Evolutionary conservation across 2,329 filamentous ascomycete species (phyloP), one percentile per base, ranked within the genome.

Genomic region (Aspergillus hortae): DNA sequence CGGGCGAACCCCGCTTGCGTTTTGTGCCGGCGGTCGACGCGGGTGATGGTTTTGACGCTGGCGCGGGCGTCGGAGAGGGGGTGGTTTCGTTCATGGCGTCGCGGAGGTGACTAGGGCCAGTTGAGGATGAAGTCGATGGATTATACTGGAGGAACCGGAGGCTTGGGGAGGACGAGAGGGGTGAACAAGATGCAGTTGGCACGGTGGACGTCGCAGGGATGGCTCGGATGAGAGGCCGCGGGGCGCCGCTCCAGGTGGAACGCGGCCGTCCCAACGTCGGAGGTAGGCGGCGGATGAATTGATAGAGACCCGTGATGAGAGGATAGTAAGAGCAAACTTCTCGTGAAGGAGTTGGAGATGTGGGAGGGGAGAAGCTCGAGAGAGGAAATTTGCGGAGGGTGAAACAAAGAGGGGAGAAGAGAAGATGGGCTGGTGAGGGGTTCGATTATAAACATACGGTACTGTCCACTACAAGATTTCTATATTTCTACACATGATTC

Each of bases 1-100:
- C 73, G 36, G 75, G 70, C 2, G 65, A 59, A 2, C 68, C 68
- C 56, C 80, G 73, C 66, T 85, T 86, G 53, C 82, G 76, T 65
- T 85, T 86, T 11, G 72, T 74, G 21, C 78, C 78, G 44, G 67
- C 67, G 25, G 70, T 71, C 19, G 70, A 58, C n/a, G 61, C 54
- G 15, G 64, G 60, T 21, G 65, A 65, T 17, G 55, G 50, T 58
- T 62, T 66, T 32, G 61, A 51, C 17, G 59, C 61, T 48, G 66
- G 62, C 36, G 56, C 64, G 2, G 69, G 68, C 33, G 68, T 71
- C 21, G 68, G 66, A 32, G 69, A 70, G 15, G 69, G 67, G 12
- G 67, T 69, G n/a, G 62, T 61, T 14, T 58, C 56, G 48, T 66
- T 66, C 63, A 67, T 71, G 19, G 53, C 42, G 60, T 52, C 45